Base-by-base conservation (phyloP, 192 early-diverging fungal genomes). In the Gonapodya sp. region DNA sequence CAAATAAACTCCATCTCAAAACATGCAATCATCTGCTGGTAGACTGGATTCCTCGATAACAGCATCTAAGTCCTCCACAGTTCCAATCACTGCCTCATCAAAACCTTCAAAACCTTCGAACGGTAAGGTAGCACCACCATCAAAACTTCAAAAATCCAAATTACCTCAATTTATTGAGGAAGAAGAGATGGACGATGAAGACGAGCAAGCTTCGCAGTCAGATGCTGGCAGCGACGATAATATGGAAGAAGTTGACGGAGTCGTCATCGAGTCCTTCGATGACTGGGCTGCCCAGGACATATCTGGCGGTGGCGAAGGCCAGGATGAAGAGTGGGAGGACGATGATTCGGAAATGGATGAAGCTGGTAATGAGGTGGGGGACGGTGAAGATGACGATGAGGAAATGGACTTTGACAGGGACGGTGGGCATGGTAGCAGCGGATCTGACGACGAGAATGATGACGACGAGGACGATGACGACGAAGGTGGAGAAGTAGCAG, bases 281-380 rank as follows among this genome's bases (percentile, higher is more conserved):
- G 80, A 81, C 46, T 64, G 46, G 46, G 46, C 46, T 16, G 46
- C 46, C 8, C 46, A 64, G 46, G 46, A 64, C 46, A 24, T 16
- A 64, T 64, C 46, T 2, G 86, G 64, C 31, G 79, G 84, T 35
- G 85, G 82, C 73, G 86, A 86, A 36, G 86, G 84, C n/a, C 88
- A 83, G 0, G 85, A 85, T 18, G 88, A 89, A 36, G 89, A 86
- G 31, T 89, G 88, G 31, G 83, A 83, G 0, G 81, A 83, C n/a
- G 81, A 35, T 1, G 79, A 73, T 18, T 84, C 85, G 35, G 82
- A 80, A 0, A 84, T 84, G 1, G 82, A 84, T 31, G 87, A 85
- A 35, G 86, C 86, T 36, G 82, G 82, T 18, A 86, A 79, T 31
- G 88, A 84, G 73, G 85, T 85, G n/a, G 87, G 64, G 2, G 82